phyloP scores from a whole-genome alignment of 306 rosid species.

The Begonia peltatifolia region DNA sequence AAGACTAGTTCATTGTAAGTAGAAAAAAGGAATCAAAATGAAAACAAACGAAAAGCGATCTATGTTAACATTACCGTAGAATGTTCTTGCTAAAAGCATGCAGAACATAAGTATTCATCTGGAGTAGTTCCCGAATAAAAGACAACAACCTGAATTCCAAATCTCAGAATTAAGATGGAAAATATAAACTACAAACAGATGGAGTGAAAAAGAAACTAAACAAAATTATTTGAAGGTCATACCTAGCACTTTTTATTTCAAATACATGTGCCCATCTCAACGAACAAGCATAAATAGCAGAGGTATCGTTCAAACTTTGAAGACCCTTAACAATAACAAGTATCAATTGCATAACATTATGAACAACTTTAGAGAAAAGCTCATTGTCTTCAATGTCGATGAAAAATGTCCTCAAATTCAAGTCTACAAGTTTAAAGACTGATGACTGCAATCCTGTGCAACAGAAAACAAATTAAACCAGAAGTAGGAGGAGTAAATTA shows the following conservation, averaged over 20 bases:
- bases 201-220: background rate
- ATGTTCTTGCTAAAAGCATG: slow-evolving; percentile 32
- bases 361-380: slow-evolving; percentile 25
- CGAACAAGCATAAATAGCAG: slow-evolving; percentile 47
- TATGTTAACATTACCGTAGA: slow-evolving; percentile 40
- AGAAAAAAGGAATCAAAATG: slow-evolving; percentile 7
- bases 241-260: slow-evolving; percentile 41
- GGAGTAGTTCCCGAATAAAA: slow-evolving; percentile 44
- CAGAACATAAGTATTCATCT: slow-evolving; percentile 30
- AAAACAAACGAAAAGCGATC: background rate
- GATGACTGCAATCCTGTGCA: slow-evolving; percentile 50
- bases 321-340: slow-evolving; percentile 54
- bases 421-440: slow-evolving; percentile 36
- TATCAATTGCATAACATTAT: slow-evolving; percentile 52
- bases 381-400: slow-evolving; percentile 23
- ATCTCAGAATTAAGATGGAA: slow-evolving; percentile 2
- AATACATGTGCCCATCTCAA: slow-evolving; percentile 69
- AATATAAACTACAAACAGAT: background rate
- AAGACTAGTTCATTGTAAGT: background rate
- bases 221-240: slow-evolving; percentile 11
- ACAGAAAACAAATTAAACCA: slow-evolving; percentile 8
- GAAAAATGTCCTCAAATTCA: slow-evolving; percentile 29
- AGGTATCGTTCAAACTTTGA: slow-evolving; percentile 19
- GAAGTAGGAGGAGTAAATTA: background rate
- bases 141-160: slow-evolving; percentile 46